Evolutionary conservation across 2,329 filamentous ascomycete species (phyloP).

Genomic region (Colletotrichum agaves): DNA sequence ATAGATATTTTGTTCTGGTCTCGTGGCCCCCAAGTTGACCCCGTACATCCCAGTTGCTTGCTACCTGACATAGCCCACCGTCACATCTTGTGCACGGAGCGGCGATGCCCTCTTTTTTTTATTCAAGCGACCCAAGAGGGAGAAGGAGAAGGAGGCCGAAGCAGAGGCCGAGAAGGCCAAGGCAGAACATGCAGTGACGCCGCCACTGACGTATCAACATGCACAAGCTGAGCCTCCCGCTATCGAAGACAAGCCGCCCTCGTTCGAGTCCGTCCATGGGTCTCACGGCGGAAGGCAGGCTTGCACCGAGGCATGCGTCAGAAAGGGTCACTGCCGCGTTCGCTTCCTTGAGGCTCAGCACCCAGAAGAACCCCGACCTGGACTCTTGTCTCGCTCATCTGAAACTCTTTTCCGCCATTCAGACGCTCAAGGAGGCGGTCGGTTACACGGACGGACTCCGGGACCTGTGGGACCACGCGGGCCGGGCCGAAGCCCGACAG

Average conservation of each 20-base stretch:
- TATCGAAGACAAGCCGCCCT: slow-evolving; percentile 32
- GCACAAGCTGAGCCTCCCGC: slow-evolving; percentile 19
- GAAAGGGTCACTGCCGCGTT: slow-evolving; percentile 51
- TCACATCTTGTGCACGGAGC: not conserved
- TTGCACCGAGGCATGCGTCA: not conserved
- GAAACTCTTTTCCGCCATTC: slow-evolving; percentile 76
- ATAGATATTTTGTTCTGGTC: not conserved
- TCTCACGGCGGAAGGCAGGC: not conserved
- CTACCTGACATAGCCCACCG: not conserved
- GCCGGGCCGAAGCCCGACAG: slow-evolving; percentile 41
- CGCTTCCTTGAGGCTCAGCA: slow-evolving; percentile 49
- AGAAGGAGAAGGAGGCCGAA: slow-evolving; percentile 27
- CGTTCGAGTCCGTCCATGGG: slow-evolving; percentile 25
- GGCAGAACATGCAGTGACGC: slow-evolving; percentile 24
- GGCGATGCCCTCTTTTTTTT: slow-evolving; percentile 29
- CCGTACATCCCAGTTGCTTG: not conserved
- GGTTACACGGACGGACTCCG: slow-evolving; percentile 75
- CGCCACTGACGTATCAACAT: slow-evolving; percentile 29
- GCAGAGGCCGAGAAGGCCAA: slow-evolving; percentile 23
- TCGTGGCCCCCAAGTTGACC: not conserved
- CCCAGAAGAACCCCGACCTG: slow-evolving; percentile 50
- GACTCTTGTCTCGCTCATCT: slow-evolving; percentile 78
- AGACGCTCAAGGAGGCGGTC: slow-evolving; percentile 73
- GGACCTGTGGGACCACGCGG: slow-evolving; percentile 63
- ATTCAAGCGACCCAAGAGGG: slow-evolving; percentile 31